Evolutionary conservation across 1,284 basidiomycete species (phyloP).

Genomic region (Schizophyllum amplum): DNA sequence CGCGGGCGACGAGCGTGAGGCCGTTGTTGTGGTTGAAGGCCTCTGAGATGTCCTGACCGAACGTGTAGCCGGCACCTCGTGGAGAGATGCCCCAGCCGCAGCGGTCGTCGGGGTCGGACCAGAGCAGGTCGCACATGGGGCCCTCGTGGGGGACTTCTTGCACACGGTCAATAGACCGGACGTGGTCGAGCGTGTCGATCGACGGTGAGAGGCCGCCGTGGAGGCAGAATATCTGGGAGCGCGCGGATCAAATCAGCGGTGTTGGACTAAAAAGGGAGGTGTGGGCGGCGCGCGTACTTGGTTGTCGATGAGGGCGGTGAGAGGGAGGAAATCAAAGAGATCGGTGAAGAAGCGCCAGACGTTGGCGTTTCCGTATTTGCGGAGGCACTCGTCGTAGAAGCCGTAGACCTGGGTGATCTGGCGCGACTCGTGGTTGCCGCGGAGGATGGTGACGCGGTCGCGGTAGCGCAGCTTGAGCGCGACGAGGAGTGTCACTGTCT

Average conservation of each 20-base stretch:
- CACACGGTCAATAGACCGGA: constrained; percentile 95
- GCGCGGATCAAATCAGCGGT: constrained; percentile 2
- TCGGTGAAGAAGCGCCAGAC: constrained; percentile 99
- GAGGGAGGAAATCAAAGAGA: constrained; percentile 95
- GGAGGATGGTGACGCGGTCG: constrained; percentile 95
- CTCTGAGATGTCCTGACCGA: constrained; percentile 98
- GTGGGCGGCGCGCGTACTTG: constrained; percentile 60
- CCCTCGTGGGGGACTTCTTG: constrained; percentile 99
- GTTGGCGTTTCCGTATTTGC: constrained; percentile 99
- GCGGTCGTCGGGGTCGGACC: constrained; percentile 99
- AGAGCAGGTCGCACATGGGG: constrained; percentile 98
- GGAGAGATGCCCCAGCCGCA: constrained; percentile 99
- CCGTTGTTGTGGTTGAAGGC: constrained; percentile 99
- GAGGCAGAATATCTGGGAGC: constrained; percentile 89
- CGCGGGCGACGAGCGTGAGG: constrained; percentile 90
- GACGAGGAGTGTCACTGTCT: constrained; percentile 97
- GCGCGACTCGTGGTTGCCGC: constrained; percentile 97
- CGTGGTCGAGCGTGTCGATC: constrained; percentile 98
- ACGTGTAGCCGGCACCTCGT: constrained; percentile 97
- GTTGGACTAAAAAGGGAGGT: constrained; percentile 2
- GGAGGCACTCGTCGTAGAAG: constrained; percentile 98
- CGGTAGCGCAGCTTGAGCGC: constrained; percentile 97
- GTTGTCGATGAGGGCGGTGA: constrained; percentile 97
- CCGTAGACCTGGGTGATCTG: constrained; percentile 99
- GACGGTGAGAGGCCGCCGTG: constrained; percentile 98